phyloP scores from a whole-genome alignment of 345 rosid species.

The Alliaria petiolata region DNA sequence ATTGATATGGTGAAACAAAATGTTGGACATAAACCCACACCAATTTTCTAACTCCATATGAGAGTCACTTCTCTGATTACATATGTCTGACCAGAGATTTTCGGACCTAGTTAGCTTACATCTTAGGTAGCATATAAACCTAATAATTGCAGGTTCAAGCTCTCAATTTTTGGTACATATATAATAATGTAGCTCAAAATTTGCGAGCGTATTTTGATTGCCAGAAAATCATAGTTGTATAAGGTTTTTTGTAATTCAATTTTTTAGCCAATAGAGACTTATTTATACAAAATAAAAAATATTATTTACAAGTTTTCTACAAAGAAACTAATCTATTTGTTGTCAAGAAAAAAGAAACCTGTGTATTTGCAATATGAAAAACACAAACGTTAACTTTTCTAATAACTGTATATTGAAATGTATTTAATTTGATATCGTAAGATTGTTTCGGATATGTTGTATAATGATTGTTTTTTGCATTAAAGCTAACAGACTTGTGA shows the following conservation, averaged over 20 bases:
- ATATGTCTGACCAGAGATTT: no score
- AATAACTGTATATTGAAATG: not conserved
- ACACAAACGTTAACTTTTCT: not conserved
- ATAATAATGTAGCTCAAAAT: no score
- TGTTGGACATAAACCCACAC: no score
- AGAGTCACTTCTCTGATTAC: no score
- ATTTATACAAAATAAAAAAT: not conserved
- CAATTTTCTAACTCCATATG: no score
- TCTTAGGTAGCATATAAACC: no score
- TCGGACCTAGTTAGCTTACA: no score
- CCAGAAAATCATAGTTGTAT: not conserved
- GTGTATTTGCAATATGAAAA: not conserved
- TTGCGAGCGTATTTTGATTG: no score
- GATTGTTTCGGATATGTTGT: not conserved
- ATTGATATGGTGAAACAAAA: no score
- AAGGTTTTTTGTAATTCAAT: not conserved
- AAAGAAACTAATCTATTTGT: not conserved
- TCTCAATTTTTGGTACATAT: no score
- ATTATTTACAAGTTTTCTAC: not conserved
- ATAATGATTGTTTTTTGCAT: not conserved
- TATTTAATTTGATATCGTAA: not conserved
- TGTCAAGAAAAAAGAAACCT: not conserved
- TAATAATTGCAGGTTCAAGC: no score
- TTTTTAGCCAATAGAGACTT: not conserved
- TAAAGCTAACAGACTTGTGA: not conserved